Evolutionary conservation across 2,329 filamentous ascomycete genomes (phyloP).

Genomic region (Sarocladium oryzae): DNA sequence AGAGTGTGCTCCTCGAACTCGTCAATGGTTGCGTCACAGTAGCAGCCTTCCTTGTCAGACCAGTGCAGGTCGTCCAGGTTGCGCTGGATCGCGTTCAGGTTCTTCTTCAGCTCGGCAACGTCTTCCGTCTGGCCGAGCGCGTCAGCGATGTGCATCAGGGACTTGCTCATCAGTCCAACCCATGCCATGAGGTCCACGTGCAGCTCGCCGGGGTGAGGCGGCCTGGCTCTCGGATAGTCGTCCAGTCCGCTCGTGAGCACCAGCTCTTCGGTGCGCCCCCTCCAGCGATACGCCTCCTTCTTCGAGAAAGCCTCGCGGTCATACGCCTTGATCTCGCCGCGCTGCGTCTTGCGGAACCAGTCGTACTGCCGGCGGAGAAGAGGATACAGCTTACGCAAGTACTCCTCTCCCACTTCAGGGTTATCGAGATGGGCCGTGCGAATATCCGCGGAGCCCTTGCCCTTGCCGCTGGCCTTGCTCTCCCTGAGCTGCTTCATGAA

Average conservation of each 20-base stretch:
- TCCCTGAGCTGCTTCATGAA: conserved; percentile 73
- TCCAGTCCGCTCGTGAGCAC: conserved; percentile 91
- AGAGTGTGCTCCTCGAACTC: conserved; percentile 85
- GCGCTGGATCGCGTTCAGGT: conserved; percentile 68
- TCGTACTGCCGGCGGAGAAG: conserved; percentile 82
- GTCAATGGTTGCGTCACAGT: conserved; percentile 92
- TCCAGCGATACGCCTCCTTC: conserved; percentile 95
- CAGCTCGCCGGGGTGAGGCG: conserved; percentile 90
- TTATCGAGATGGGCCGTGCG: conserved; percentile 63
- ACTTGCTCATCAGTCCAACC: conserved; percentile 93
- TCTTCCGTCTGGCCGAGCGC: conserved; percentile 74
- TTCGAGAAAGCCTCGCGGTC: conserved; percentile 80
- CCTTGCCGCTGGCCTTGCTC: conserved; percentile 44
- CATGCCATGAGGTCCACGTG: conserved; percentile 93
- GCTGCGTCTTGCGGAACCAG: conserved; percentile 93
- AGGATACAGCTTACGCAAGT: conserved; percentile 74
- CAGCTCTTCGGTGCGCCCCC: conserved; percentile 78
- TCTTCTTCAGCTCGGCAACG: conserved; percentile 61
- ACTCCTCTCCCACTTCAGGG: conserved; percentile 59
- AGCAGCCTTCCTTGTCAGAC: conserved; percentile 72
- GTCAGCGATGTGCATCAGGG: conserved; percentile 72
- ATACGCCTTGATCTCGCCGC: conserved; percentile 83
- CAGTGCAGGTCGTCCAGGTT: conserved; percentile 95
- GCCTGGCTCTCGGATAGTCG: conserved; percentile 90
- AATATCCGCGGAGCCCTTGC: conserved; percentile 38